Conservation (phyloP, 2,329 filamentous ascomycete species). For the Fusarium chuoi region DNA sequence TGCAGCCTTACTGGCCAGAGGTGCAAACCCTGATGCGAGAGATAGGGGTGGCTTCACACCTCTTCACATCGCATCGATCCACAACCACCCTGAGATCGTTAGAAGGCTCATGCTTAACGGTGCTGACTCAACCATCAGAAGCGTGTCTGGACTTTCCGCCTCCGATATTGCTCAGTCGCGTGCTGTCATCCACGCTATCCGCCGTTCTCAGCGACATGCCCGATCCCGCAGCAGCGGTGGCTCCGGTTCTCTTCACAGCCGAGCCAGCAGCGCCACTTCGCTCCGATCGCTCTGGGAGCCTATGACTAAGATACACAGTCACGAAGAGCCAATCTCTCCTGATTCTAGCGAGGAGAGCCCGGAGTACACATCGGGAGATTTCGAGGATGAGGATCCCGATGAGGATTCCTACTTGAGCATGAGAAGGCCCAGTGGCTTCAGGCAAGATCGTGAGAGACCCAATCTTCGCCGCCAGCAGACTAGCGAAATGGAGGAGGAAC, state of each 20-base stretch:
- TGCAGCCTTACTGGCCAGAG: slow-evolving; percentile 78
- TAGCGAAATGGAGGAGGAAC: slow-evolving; percentile 46
- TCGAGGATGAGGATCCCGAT: slow-evolving; percentile 55
- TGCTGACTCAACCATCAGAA: slow-evolving; percentile 76
- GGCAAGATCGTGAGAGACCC: slow-evolving; percentile 48
- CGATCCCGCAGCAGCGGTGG: slow-evolving; percentile 76
- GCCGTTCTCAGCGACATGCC: slow-evolving; percentile 68
- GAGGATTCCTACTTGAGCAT: slow-evolving; percentile 51
- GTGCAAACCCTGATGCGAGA: slow-evolving; percentile 78
- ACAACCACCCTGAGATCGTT: slow-evolving; percentile 80
- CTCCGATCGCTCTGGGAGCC: slow-evolving; percentile 74
- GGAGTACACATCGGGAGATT: slow-evolving; percentile 59
- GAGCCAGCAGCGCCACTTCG: slow-evolving; percentile 74
- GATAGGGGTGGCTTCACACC: slow-evolving; percentile 86
- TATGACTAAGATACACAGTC: slow-evolving; percentile 49
- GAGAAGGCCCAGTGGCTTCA: slow-evolving; percentile 46
- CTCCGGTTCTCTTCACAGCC: slow-evolving; percentile 67
- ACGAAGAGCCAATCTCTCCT: slow-evolving; percentile 52
- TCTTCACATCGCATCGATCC: slow-evolving; percentile 82
- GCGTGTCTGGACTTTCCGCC: slow-evolving; percentile 75
- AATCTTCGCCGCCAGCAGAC: slow-evolving; percentile 54
- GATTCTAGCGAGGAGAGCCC: slow-evolving; percentile 56
- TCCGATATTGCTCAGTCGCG: slow-evolving; percentile 76
- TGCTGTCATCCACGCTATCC: slow-evolving; percentile 71
- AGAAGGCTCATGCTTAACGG: slow-evolving; percentile 77